phyloP scores from a whole-genome alignment of 139 green algal species.

The Coelastrella sp. region DNA sequence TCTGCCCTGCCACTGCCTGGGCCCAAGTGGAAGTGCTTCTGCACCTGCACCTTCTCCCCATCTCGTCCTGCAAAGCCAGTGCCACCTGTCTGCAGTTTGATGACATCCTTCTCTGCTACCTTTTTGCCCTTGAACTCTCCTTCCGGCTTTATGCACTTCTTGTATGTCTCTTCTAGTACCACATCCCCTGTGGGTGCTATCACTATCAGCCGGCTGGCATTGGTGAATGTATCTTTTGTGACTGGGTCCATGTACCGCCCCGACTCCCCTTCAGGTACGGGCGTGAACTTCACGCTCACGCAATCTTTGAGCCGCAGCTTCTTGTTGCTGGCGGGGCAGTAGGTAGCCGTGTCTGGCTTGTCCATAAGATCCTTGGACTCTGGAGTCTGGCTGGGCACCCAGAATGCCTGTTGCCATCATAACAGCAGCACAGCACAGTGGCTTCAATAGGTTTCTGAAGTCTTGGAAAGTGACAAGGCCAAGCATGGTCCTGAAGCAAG shows the following conservation, averaged over 20 bases:
- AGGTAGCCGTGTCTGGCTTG: conserved; percentile 79
- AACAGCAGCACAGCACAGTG: not conserved
- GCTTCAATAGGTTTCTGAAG: not conserved
- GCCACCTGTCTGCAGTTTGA: conserved; percentile 81
- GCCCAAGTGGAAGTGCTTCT: conserved; percentile 57
- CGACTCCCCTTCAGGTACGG: conserved; percentile 35
- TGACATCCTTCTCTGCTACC: conserved; percentile 67
- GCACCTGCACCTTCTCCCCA: conserved; percentile 66
- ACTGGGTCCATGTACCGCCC: conserved; percentile 88
- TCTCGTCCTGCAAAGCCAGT: conserved; percentile 87
- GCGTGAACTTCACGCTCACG: conserved; percentile 75
- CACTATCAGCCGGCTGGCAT: conserved; percentile 82
- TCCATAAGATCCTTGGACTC: conserved; percentile 64
- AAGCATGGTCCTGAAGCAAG: too few relatives aligned
- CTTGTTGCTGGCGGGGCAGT: conserved; percentile 86
- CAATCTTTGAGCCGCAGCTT: conserved; percentile 88
- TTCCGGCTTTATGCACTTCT: conserved; percentile 83
- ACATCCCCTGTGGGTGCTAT: conserved; percentile 88
- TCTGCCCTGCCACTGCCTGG: conserved; percentile 79
- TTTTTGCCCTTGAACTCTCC: conserved; percentile 76
- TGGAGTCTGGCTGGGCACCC: conserved; percentile 75
- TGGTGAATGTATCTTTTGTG: conserved; percentile 88
- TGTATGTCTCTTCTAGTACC: conserved; percentile 83
- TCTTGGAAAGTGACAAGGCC: not conserved
- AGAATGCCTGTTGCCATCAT: conserved; percentile 75